Evolutionary conservation across 2,329 filamentous ascomycete genomes (phyloP), one percentile per base, ranked within the genome.

Genomic region (Aspergillus fructus): DNA sequence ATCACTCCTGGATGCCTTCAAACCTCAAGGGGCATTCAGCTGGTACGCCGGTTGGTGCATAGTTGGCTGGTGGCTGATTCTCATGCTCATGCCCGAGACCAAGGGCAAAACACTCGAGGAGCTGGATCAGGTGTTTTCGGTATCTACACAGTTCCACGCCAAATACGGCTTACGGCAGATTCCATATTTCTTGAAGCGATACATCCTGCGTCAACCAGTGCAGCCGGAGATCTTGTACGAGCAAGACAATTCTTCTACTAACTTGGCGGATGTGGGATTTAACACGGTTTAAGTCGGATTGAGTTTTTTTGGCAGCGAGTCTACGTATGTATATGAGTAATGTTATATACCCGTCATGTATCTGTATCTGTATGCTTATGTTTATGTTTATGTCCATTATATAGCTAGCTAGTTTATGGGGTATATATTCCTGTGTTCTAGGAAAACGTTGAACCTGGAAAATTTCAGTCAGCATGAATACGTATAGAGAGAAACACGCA

Each of bases 111-210:
- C 76, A 1, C 70, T 79, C 0, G 77, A 79, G 53, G 77, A 79
- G 59, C 64, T 83, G 46, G 80, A 82, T 61, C 78, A 83, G 62
- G 79, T 85, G 15, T 85, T 85, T 66, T 76, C 74, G 1, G 79
- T 85, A 1, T 77, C 81, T 0, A 83, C 79, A 3, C 65, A 69
- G 12, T 66, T 76, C 30, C 77, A 79, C 66, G 76, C 71, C 4
- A 61, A 59, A 45, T 78, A 75, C 65, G 74, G 74, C 1, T 43
- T 76, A 48, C 66, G 73, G 17, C 72, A 77, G 61, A 67, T 76
- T 45, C 65, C 67, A 3, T 76, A 72, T 43, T 72, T 75, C 46
- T 45, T 73, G 8, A 68, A 71, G 41, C 64, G 72, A 46, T 74
- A 75, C 63, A 41, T 75, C 19, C 55, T 77, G 23, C 56, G 70